Evolutionary conservation across 805 yeast genomes (phyloP).

Genomic region (Hyphopichia homilentoma): DNA sequence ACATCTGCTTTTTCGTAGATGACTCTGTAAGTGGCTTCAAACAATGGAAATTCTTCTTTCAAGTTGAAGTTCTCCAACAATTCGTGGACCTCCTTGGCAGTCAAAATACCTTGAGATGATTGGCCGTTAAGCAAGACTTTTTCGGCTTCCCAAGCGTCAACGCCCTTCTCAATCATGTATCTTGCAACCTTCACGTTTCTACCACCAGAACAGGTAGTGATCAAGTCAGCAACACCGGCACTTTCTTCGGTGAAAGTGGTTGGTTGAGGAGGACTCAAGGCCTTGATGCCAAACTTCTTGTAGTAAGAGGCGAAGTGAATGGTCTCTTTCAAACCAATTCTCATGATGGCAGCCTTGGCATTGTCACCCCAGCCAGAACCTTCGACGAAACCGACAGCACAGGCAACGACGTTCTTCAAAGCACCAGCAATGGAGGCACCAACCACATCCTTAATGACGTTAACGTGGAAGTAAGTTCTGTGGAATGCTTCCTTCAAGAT

Average conservation of each 20-base stretch:
- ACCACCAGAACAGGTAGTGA: constrained; percentile 97
- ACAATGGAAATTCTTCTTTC: constrained; percentile 74
- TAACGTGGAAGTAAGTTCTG: constrained; percentile 96
- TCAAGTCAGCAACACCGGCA: constrained; percentile 97
- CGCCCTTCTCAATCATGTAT: constrained; percentile 77
- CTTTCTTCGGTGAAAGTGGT: constrained; percentile 88
- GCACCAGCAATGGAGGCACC: constrained; percentile 98
- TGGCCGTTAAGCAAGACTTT: constrained; percentile 87
- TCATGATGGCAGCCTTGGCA: constrained; percentile 96
- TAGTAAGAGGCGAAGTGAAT: constrained; percentile 66
- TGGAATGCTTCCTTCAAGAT: constrained; percentile 84
- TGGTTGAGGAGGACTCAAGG: constrained; percentile 57
- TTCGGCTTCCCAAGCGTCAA: constrained; percentile 78
- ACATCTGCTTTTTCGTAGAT: constrained; percentile 72
- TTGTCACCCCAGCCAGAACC: constrained; percentile 99
- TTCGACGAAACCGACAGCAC: constrained; percentile 96
- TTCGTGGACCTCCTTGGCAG: constrained; percentile 88
- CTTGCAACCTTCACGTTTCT: constrained; percentile 91
- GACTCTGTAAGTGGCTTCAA: constrained; percentile 77
- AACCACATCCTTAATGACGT: constrained; percentile 87
- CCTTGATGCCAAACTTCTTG: constrained; percentile 54
- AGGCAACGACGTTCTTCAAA: constrained; percentile 90
- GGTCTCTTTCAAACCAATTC: constrained; percentile 90
- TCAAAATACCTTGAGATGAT: constrained; percentile 92
- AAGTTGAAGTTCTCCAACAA: constrained; percentile 54